Evolutionary conservation across 2,329 filamentous ascomycete species (phyloP).

Genomic region (Magnaporthales sp.): DNA sequence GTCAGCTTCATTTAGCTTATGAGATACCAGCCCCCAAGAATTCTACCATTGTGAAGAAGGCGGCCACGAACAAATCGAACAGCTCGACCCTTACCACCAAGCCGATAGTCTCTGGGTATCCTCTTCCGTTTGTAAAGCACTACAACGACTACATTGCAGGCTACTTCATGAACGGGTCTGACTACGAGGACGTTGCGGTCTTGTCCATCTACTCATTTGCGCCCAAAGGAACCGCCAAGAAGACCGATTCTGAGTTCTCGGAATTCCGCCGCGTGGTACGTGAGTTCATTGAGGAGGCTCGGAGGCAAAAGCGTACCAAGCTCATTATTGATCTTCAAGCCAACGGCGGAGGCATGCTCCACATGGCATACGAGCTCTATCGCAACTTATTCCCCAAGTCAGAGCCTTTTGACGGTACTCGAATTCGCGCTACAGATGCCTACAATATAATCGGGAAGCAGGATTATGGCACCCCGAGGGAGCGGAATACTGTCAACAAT

Average conservation of each 20-base stretch:
- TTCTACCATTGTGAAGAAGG: background rate
- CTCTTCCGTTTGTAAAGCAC: conserved; percentile 19
- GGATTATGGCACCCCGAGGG: conserved; percentile 2
- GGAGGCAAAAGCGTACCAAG: conserved; percentile 44
- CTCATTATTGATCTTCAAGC: conserved; percentile 50
- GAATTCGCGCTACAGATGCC: conserved; percentile 2
- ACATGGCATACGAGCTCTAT: conserved; percentile 55
- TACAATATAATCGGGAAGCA: background rate
- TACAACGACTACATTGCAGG: conserved; percentile 19
- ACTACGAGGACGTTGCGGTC: conserved; percentile 22
- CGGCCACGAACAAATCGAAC: background rate
- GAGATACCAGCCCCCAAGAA: conserved; percentile 1
- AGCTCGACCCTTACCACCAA: background rate
- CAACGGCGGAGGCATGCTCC: conserved; percentile 50
- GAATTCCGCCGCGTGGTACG: conserved; percentile 24
- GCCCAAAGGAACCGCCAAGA: conserved; percentile 11
- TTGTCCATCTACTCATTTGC: conserved; percentile 17
- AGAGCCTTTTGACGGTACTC: conserved; percentile 10
- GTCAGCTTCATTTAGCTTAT: conserved; percentile 4
- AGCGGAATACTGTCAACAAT: conserved; percentile 4
- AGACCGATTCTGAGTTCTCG: conserved; percentile 22
- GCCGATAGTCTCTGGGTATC: conserved; percentile 17
- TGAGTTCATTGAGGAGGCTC: conserved; percentile 25
- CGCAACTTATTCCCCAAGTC: conserved; percentile 41
- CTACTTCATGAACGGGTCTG: conserved; percentile 13